Percentiles rank a stretch among this genome's conserved stretches.
Conservation (phyloP, 2,329 filamentous ascomycete species). For the Capronia epimyces region DNA sequence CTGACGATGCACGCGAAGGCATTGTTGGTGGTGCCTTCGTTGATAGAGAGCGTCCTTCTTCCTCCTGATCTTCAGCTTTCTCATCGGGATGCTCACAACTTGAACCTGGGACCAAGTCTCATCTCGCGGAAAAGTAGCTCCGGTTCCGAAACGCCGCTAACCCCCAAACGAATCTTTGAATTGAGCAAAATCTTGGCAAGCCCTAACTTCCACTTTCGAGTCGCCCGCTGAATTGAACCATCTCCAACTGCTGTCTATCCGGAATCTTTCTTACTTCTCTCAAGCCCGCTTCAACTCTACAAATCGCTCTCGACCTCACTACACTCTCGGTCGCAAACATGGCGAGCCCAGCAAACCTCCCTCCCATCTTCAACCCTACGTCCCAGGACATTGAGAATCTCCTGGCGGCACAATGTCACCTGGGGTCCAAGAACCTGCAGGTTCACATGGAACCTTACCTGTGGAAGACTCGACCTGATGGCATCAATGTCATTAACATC, state of each 20-base stretch:
- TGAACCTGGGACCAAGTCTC: slow-evolving; percentile 1
- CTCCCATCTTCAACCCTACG: slow-evolving; percentile 93
- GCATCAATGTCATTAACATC: slow-evolving; percentile 98
- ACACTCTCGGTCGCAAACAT: slow-evolving; percentile 45
- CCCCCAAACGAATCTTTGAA: neutral
- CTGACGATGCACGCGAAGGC: slow-evolving; percentile 20
- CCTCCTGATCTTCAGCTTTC: neutral
- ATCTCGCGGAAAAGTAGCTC: slow-evolving; percentile 17
- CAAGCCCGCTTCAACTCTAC: slow-evolving; percentile 33
- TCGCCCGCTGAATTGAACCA: slow-evolving; percentile 9
- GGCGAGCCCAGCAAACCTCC: slow-evolving; percentile 83
- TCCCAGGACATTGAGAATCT: slow-evolving; percentile 99
- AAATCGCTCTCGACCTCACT: slow-evolving; percentile 45
- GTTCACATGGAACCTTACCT: slow-evolving; percentile 99
- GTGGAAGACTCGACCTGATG: slow-evolving; percentile 98
- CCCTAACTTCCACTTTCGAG: slow-evolving; percentile 13
- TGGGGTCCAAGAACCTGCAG: slow-evolving; percentile 98
- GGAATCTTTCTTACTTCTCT: slow-evolving; percentile 28
- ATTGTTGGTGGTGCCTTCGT: slow-evolving; percentile 12
- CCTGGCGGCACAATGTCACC: slow-evolving; percentile 90
- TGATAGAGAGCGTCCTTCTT: neutral
- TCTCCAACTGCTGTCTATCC: slow-evolving; percentile 23
- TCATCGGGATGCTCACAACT: neutral
- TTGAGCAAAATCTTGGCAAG: slow-evolving; percentile 7
- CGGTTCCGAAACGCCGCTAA: neutral